Evolutionary conservation across 2,329 filamentous ascomycete species (phyloP), one percentile per base, ranked within the genome.

Genomic region (Periconia digitata): DNA sequence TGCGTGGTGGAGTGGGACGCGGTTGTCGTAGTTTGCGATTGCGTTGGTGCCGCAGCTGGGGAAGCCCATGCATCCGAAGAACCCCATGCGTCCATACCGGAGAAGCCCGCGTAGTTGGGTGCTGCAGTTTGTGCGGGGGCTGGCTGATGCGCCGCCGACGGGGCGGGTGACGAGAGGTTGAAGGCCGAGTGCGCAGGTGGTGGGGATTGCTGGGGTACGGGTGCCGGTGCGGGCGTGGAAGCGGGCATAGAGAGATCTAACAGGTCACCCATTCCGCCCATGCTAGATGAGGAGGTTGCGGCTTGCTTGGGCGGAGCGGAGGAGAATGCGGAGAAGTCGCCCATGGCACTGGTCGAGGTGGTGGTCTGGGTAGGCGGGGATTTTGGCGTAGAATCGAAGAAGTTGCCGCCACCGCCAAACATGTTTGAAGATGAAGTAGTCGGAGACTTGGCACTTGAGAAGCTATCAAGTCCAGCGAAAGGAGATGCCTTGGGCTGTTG

Each of bases 221-320:
- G 53, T 22, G 54, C 56, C 16, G 66, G 63, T 36, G 64, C 58
- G 18, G 63, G 55, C 24, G 24, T 10, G 27, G 27, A 10, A 36
- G 64, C 56, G 34, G 63, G 60, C 7, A 69, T 62, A 27, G 71
- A 58, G 3, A 72, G 59, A 56, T 72, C 61, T 60, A 72, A 53
- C 56, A 96, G 82, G 65, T 92, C 90, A 63, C 96, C 92, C 1
- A 96, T 79, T 65, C 95, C 90, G 41, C 85, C 85, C 60, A 94
- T 73, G 20, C 60, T 59, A 22, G 68, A 83, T 15, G 84, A 80
- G 23, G 71, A 66, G 13, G 74, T 66, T 3, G 75, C 68, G 3
- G 75, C 67, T n/a, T 76, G 72, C 44, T 76, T 76, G 70, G 77
- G 66, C 40, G 72, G 51, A 12, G 69, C 58, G 2, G 86, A 84